Percentiles rank a stretch among this genome's conserved stretches.
Conservation (phyloP, 345 rosid genomes). For the Eucalyptus cladocalyx region DNA sequence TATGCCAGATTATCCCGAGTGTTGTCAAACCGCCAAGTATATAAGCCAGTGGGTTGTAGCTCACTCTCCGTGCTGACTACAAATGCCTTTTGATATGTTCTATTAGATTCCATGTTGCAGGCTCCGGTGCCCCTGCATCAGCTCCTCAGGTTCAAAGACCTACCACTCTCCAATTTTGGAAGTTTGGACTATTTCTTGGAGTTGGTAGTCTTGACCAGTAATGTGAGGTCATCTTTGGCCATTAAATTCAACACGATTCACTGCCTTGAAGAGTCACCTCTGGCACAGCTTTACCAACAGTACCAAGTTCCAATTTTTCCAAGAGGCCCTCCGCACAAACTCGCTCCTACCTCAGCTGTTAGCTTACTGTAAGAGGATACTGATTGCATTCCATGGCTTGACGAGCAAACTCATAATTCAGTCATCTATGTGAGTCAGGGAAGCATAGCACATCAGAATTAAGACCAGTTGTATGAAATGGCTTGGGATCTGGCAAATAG, state of each 20-base stretch:
- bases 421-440: slow-evolving; percentile 8
- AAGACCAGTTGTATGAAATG: slow-evolving; percentile 1
- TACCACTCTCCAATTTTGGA: background rate
- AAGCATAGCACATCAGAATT: background rate
- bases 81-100: background rate
- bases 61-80: background rate
- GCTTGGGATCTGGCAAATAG: slow-evolving; percentile 6
- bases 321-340: background rate
- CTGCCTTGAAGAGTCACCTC: background rate
- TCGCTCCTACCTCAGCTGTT: background rate
- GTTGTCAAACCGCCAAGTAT: background rate
- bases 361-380: slow-evolving; percentile 6
- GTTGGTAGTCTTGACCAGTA: background rate
- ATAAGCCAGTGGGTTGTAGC: background rate
- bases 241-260: background rate
- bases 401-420: background rate
- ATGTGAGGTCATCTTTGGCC: background rate
- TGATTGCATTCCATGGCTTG: slow-evolving; percentile 7
- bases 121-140: background rate
- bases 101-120: background rate
- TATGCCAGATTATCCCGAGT: background rate
- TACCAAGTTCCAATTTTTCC: background rate
- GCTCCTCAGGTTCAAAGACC: slow-evolving; percentile 5
- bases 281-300: background rate
- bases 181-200: background rate